Evolutionary conservation across 768 basidiomycete species (phyloP).

Genomic region (Lactarius quietus): DNA sequence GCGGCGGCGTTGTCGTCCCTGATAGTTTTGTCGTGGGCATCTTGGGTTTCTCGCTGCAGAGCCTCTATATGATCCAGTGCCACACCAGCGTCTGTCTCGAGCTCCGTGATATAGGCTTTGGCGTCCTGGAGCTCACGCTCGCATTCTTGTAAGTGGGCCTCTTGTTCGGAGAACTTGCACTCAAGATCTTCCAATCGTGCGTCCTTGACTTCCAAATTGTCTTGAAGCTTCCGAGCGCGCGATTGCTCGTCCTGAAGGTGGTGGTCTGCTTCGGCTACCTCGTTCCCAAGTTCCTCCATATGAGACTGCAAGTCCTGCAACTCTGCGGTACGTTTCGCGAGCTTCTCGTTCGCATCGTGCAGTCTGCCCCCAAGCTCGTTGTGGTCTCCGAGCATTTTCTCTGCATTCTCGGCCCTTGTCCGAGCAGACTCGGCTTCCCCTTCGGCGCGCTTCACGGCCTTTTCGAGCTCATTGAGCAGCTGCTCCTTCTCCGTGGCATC

Average conservation of each 20-base stretch:
- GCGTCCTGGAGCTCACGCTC: constrained; percentile 37
- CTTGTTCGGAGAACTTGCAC: constrained; percentile 27
- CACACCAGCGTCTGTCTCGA: constrained; percentile 56
- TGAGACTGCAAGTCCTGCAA: constrained; percentile 56
- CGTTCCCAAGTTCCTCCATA: constrained; percentile 60
- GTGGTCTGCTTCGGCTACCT: constrained; percentile 48
- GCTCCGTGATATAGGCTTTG: constrained; percentile 51
- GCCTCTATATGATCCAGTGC: constrained; percentile 51
- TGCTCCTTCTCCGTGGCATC: constrained; percentile 39
- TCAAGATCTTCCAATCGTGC: constrained; percentile 27
- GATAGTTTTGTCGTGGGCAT: constrained; percentile 44
- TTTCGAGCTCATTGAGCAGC: constrained; percentile 46
- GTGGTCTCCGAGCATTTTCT: constrained; percentile 57
- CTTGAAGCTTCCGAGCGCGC: constrained; percentile 36
- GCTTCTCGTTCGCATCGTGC: constrained; percentile 59
- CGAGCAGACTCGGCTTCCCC: constrained; percentile 53
- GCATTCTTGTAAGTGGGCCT: constrained; percentile 26
- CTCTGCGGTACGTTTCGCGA: constrained; percentile 53
- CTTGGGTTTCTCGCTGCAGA: constrained; percentile 53
- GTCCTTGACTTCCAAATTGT: constrained; percentile 38
- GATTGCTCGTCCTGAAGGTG: constrained; percentile 52
- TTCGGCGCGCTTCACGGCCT: constrained; percentile 42
- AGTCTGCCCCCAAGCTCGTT: constrained; percentile 67
- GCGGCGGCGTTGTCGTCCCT: constrained; percentile 38
- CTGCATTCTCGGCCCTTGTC: constrained; percentile 62